Evolutionary conservation across 2,329 filamentous ascomycete genomes (phyloP).

Genomic region (Sphaerulina musiva): DNA sequence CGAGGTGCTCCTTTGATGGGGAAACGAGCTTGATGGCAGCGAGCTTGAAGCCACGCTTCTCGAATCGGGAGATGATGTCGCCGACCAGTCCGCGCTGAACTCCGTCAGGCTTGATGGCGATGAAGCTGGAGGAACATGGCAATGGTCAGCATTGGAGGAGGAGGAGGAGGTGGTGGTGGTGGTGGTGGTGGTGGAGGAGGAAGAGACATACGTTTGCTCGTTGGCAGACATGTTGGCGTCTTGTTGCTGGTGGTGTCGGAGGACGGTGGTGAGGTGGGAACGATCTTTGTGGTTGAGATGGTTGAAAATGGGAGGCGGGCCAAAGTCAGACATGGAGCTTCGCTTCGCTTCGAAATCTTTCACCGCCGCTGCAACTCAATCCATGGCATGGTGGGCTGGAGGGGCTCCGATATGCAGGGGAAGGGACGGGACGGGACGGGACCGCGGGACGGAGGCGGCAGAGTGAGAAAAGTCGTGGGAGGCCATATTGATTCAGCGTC

Average conservation of each 20-base stretch:
- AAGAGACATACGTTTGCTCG: constrained; percentile 74
- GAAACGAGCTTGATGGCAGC: constrained; percentile 91
- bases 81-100: constrained; percentile 99
- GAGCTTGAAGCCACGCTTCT: constrained; percentile 98
- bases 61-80: constrained; percentile 96
- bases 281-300: constrained; percentile 45
- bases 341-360: constrained; percentile 3
- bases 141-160: too few relatives aligned
- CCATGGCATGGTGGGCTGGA: constrained; percentile 1
- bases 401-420: constrained; percentile 6
- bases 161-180: too few relatives aligned
- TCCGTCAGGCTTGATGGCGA: constrained; percentile 99
- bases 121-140: constrained; percentile 63
- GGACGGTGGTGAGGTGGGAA: constrained; percentile 37
- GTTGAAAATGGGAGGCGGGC: constrained; percentile 40
- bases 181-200: neutral
- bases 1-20: constrained; percentile 88
- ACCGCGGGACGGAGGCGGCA: neutral
- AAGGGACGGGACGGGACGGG: neutral
- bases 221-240: constrained; percentile 47
- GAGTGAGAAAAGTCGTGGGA: neutral
- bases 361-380: neutral
- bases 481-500: too few relatives aligned
- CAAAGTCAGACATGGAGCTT: neutral
- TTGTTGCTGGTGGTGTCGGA: constrained; percentile 17